Evolutionary conservation across 306 rosid genomes (phyloP), one percentile per base, ranked within the genome.

Genomic region (Gastrolobium villosum): DNA sequence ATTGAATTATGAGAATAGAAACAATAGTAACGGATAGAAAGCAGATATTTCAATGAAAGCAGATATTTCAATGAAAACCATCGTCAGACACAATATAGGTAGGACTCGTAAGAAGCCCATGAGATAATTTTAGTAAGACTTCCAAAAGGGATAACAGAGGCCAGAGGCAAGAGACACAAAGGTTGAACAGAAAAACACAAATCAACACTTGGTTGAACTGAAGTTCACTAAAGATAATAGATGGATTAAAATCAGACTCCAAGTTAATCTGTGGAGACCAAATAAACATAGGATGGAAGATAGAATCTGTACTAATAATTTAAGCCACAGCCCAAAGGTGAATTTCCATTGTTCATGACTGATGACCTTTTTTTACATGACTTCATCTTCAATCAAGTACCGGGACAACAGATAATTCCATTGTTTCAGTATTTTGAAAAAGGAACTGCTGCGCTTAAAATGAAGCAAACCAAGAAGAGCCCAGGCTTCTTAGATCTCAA

Each of bases 1-100:
- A 48, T 71, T 80, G 34, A 73, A 49, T 41, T 57, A 40, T 40
- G 49, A 74, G 43, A 53, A 55, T 14, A 57, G 31, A 67, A 60
- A 48, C 66, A 7, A 31, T 40, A 70, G 34, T 15, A 41, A 35
- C 72, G 1, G 14, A 13, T 50, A 50, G 10, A 60, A 72, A 61
- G 41, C 62, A 65, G 37, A 62, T 55, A 63, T 82, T 78, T 69
- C 56, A 54, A 74, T 3, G 44, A 20, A 66, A 83, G 41, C 62
- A 65, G 37, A 62, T 55, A 63, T 82, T 78, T 69, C 56, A 54
- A 74, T 3, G 44, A 20, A 66, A 83, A 31, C 60, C 20, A 70
- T 63, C 65, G 70, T 49, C 75, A 14, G 41, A 28, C 67, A 68
- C 56, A 35, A 6, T 8, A 70, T 52, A 60, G 28, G 10, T 7